Evolutionary conservation across 2,329 filamentous ascomycete species (phyloP).

Genomic region (Penicillium thymicola): DNA sequence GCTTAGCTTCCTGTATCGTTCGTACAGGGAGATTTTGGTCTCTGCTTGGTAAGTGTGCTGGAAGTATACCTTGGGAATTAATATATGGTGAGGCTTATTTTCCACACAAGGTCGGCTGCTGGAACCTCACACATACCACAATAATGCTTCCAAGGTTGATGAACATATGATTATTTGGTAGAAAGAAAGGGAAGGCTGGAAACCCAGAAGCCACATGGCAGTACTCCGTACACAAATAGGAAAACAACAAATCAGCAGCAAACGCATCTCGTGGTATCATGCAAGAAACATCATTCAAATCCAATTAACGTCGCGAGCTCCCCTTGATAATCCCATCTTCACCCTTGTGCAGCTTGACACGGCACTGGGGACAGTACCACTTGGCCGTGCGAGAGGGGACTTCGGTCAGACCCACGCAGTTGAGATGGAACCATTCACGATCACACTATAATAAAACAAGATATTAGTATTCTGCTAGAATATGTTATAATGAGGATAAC

Average conservation of each 20-base stretch:
- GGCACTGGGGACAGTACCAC: conserved; percentile 65
- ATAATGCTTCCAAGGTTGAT: background rate
- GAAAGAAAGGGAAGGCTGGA: background rate
- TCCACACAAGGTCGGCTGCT: background rate
- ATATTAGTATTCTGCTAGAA: background rate
- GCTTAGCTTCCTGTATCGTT: background rate
- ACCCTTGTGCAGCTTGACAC: conserved; percentile 48
- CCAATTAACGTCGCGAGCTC: conserved; percentile 29
- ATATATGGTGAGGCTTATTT: background rate
- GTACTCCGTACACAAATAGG: background rate
- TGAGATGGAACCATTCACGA: conserved; percentile 65
- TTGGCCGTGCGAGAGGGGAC: conserved; percentile 59
- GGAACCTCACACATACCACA: background rate
- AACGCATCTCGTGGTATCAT: conserved; percentile 25
- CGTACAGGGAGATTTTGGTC: background rate
- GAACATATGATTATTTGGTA: background rate
- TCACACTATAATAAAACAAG: conserved; percentile 52
- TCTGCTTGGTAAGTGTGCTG: background rate
- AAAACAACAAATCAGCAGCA: background rate
- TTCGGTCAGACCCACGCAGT: conserved; percentile 57
- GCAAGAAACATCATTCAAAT: conserved; percentile 12
- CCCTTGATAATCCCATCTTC: conserved; percentile 40
- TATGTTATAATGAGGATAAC: conserved; percentile 12
- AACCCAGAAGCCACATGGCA: background rate
- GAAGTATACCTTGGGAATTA: background rate